These are phyloP conservation scores for Phaeoacremonium minimum DNA, from an alignment of 2,329 filamentous ascomycete species.

Conservation along the genomic window DNA sequence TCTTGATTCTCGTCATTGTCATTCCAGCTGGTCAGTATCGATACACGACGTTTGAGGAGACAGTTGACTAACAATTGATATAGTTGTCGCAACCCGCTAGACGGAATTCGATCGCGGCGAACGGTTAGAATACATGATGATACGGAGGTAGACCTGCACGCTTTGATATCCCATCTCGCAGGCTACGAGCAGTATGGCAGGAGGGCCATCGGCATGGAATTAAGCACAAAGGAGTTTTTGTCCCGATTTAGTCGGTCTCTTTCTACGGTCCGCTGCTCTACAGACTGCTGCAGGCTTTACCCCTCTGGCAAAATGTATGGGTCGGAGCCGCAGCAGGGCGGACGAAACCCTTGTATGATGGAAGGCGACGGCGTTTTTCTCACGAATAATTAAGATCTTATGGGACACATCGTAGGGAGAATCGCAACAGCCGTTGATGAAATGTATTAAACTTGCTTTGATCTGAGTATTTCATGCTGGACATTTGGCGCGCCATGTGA, in stretches of 20 bases:
- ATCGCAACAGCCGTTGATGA: too few species aligned
- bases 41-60: too few species aligned
- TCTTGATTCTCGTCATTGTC: conserved; percentile 90
- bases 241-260: conserved; percentile 10
- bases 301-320: neutral
- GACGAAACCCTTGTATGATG: conserved; percentile 12
- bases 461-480: too few species aligned
- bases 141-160: too few species aligned
- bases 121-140: too few species aligned
- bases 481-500: too few species aligned
- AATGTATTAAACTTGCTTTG: too few species aligned
- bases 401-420: too few species aligned
- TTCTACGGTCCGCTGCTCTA: conserved; percentile 6
- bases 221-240: conserved; percentile 7
- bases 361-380: conserved; percentile 12
- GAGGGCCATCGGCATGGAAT: conserved; percentile 17
- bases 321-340: neutral
- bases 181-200: conserved; percentile 12
- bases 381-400: conserved; percentile 6
- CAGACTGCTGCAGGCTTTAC: neutral
- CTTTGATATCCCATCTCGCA: conserved; percentile 13
- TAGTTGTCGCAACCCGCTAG: conserved; percentile 12
- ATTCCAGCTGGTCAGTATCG: conserved; percentile 74
- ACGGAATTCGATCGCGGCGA: too few species aligned
- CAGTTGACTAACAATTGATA: neutral